Conservation (phyloP, 768 basidiomycete genomes). For the Termitomyces sp. region DNA sequence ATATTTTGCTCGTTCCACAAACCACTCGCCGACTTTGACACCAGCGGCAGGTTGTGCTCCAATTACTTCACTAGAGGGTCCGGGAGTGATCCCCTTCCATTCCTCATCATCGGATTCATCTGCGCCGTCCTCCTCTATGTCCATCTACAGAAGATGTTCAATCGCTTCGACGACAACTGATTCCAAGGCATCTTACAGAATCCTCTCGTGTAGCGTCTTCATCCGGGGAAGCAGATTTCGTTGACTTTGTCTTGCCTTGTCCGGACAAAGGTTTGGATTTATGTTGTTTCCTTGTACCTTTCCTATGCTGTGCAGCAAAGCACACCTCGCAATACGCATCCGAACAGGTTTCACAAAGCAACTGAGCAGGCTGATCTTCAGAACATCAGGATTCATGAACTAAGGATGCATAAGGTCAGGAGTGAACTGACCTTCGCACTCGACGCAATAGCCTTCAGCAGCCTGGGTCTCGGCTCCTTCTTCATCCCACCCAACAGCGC, state of each 20-base stretch:
- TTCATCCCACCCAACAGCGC: slow-evolving; percentile 63
- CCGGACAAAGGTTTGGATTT: slow-evolving; percentile 39
- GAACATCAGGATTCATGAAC: slow-evolving; percentile 2
- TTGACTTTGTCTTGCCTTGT: slow-evolving; percentile 22
- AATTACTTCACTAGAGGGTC: slow-evolving; percentile 30
- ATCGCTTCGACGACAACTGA: background rate
- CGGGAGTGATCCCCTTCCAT: slow-evolving; percentile 33
- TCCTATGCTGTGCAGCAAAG: slow-evolving; percentile 79
- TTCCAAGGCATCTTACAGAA: slow-evolving; percentile 1
- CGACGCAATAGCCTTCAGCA: slow-evolving; percentile 68
- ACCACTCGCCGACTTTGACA: slow-evolving; percentile 74
- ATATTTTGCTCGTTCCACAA: slow-evolving; percentile 73
- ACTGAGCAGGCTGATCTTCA: slow-evolving; percentile 77
- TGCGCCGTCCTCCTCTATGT: slow-evolving; percentile 30
- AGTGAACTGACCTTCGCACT: slow-evolving; percentile 69
- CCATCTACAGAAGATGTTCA: slow-evolving; percentile 31
- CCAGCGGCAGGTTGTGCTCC: slow-evolving; percentile 58
- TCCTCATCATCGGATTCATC: slow-evolving; percentile 37
- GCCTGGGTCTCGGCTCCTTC: slow-evolving; percentile 43
- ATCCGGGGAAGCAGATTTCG: slow-evolving; percentile 10
- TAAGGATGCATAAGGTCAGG: background rate
- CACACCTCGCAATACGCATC: slow-evolving; percentile 84
- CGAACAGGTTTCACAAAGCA: slow-evolving; percentile 64
- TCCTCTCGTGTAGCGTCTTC: slow-evolving; percentile 1
- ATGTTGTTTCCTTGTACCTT: slow-evolving; percentile 71